Percentiles rank a stretch among this genome's conserved stretches.
These are phyloP conservation scores for Thelonectria blattea DNA, from an alignment of 2,329 filamentous ascomycete species.

Conservation along the genomic window DNA sequence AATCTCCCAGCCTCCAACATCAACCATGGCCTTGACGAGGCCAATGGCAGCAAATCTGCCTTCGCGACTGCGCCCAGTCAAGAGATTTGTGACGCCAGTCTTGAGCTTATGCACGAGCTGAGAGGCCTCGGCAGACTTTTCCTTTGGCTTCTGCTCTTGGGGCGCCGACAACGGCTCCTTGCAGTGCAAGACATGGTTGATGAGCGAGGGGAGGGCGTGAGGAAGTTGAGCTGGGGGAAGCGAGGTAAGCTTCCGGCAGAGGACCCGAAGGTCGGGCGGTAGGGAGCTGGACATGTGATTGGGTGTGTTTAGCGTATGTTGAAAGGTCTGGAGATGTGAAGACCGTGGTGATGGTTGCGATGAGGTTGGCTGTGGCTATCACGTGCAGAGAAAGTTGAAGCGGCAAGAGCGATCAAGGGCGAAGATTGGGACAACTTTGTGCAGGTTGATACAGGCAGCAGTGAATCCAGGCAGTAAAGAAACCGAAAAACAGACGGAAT, in stretches of 20 bases:
- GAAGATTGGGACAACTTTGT: background rate
- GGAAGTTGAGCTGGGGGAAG: slow-evolving; percentile 77
- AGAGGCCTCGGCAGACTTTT: slow-evolving; percentile 66
- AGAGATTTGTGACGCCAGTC: slow-evolving; percentile 75
- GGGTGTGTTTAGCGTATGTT: background rate
- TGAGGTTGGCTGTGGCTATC: slow-evolving; percentile 7
- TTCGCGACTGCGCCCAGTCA: slow-evolving; percentile 77
- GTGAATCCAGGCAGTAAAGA: too few species aligned
- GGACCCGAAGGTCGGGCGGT: slow-evolving; percentile 65
- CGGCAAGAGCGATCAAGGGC: background rate
- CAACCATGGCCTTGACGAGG: slow-evolving; percentile 79
- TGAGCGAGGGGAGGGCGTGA: slow-evolving; percentile 72
- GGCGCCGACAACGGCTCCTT: slow-evolving; percentile 67
- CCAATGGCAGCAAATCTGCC: slow-evolving; percentile 80
- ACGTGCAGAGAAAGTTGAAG: slow-evolving; percentile 10
- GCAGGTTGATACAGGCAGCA: background rate
- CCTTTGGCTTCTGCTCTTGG: slow-evolving; percentile 65
- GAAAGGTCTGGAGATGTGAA: background rate
- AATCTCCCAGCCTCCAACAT: slow-evolving; percentile 84
- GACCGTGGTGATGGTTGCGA: background rate
- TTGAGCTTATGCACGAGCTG: slow-evolving; percentile 83
- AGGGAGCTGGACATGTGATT: slow-evolving; percentile 44
- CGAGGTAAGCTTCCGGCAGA: slow-evolving; percentile 74
- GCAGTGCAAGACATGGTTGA: slow-evolving; percentile 63
- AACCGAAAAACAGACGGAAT: background rate